Evolutionary conservation across 106 monocot genomes (phyloP).

Genomic region (Dendrobium officinale): DNA sequence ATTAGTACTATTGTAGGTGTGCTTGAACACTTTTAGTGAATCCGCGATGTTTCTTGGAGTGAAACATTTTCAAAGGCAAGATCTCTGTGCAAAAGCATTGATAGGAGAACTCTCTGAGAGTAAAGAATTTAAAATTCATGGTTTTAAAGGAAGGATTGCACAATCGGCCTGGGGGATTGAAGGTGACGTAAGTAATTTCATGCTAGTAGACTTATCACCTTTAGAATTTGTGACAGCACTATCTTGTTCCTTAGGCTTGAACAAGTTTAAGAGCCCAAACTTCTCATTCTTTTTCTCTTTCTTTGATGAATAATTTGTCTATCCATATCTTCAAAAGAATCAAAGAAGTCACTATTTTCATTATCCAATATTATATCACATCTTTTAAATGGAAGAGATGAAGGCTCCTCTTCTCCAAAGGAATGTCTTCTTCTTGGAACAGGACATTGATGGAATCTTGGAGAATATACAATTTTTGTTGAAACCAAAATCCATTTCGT

Average conservation of each 20-base stretch:
- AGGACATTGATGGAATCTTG: background rate
- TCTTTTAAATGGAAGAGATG: too few species aligned
- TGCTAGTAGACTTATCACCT: slow-evolving; percentile 73
- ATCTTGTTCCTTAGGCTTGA: slow-evolving; percentile 80
- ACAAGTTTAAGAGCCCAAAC: slow-evolving; percentile 88
- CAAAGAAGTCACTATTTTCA: slow-evolving; percentile 50
- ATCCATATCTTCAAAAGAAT: slow-evolving; percentile 47
- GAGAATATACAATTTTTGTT: slow-evolving; percentile 62
- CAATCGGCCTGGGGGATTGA: slow-evolving; percentile 69
- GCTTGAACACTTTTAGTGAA: too few species aligned
- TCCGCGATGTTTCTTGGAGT: slow-evolving; percentile 44
- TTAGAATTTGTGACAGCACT: slow-evolving; percentile 52
- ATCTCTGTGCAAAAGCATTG: slow-evolving; percentile 32
- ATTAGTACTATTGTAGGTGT: too few species aligned
- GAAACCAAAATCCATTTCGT: slow-evolving; percentile 92
- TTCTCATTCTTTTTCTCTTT: slow-evolving; percentile 76
- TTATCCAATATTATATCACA: slow-evolving; percentile 65
- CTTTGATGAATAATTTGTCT: slow-evolving; percentile 57
- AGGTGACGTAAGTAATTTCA: slow-evolving; percentile 71
- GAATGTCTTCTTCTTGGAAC: too few species aligned
- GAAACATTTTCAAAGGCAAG: slow-evolving; percentile 34
- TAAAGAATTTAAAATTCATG: slow-evolving; percentile 45
- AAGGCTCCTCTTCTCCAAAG: too few species aligned
- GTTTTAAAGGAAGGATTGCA: slow-evolving; percentile 37
- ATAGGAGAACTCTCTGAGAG: slow-evolving; percentile 26